These are phyloP conservation scores for Agapanthus africanus DNA, from an alignment of 106 monocot genomes.

Conservation along the genomic window DNA sequence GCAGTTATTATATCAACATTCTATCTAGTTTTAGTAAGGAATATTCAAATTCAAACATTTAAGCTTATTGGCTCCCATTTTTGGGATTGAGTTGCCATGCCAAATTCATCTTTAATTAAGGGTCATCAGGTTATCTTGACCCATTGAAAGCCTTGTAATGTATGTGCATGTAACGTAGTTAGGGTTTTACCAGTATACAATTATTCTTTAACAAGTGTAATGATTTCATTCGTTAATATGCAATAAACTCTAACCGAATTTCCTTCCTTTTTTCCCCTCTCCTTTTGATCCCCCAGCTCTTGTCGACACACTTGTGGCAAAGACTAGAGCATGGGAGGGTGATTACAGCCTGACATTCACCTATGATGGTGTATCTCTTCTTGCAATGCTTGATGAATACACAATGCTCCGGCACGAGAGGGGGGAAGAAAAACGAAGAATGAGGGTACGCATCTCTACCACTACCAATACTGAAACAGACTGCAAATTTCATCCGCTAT, in stretches of 20 bases:
- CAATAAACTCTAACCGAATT: neutral
- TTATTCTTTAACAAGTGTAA: neutral
- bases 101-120: too few species aligned
- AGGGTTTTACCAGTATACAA: too few species aligned
- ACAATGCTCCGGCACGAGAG: conserved; percentile 74
- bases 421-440: conserved; percentile 78
- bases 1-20: too few species aligned
- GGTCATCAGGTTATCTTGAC: too few species aligned
- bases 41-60: too few species aligned
- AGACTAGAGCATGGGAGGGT: conserved; percentile 73
- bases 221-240: neutral
- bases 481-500: neutral
- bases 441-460: conserved; percentile 80
- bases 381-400: conserved; percentile 94
- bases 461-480: too few species aligned
- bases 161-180: too few species aligned
- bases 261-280: conserved; percentile 1
- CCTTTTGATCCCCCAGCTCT: conserved; percentile 33
- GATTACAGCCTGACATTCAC: conserved; percentile 55
- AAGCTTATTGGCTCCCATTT: too few species aligned
- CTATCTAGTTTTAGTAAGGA: too few species aligned
- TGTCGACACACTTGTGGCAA: conserved; percentile 69
- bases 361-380: conserved; percentile 81
- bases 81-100: too few species aligned
- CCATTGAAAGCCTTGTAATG: too few species aligned